Percentiles rank a stretch among this genome's conserved stretches.
Conservation (phyloP, 352 stramenopile species). For the Phytopythium montanum region DNA sequence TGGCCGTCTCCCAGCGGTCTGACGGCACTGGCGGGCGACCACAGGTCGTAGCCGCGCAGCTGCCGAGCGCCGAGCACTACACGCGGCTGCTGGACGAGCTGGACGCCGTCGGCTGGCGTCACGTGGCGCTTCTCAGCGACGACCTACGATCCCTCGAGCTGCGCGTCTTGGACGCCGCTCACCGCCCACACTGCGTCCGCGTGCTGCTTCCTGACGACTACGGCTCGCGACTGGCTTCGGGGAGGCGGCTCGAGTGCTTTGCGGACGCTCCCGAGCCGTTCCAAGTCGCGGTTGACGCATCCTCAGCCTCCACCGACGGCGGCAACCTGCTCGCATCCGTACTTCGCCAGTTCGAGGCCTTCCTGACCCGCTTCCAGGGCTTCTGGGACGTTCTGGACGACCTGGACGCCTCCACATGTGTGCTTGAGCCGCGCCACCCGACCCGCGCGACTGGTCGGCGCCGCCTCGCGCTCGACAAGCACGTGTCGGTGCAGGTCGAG, state of each 20-base stretch:
- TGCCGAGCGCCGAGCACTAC: constrained; percentile 60
- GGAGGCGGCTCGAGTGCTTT: constrained; percentile 21
- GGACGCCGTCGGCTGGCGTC: constrained; percentile 56
- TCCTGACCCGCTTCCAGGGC: constrained; percentile 56
- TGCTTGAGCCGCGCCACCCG: constrained; percentile 70
- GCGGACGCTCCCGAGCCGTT: constrained; percentile 61
- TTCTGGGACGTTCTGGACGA: constrained; percentile 82
- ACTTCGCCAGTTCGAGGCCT: constrained; percentile 46
- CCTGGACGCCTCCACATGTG: constrained; percentile 66
- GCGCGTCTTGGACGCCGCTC: constrained; percentile 28
- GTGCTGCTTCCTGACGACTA: constrained; percentile 44
- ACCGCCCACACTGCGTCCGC: constrained; percentile 41
- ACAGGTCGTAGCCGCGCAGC: neutral
- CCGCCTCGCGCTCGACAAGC: constrained; percentile 57
- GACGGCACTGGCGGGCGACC: neutral
- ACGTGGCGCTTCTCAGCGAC: constrained; percentile 48
- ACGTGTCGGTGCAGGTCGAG: constrained; percentile 75
- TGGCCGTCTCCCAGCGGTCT: constrained; percentile 28
- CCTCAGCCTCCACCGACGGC: neutral
- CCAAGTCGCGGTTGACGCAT: constrained; percentile 16
- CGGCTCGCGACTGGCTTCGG: constrained; percentile 2
- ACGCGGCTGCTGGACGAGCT: constrained; percentile 54
- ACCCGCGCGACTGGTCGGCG: constrained; percentile 59
- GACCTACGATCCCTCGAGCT: constrained; percentile 57
- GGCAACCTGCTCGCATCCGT: constrained; percentile 21